Evolutionary conservation across 108 stramenopile genomes (phyloP), one percentile per base, ranked within the genome.

Genomic region (Nitzschia inconspicua): DNA sequence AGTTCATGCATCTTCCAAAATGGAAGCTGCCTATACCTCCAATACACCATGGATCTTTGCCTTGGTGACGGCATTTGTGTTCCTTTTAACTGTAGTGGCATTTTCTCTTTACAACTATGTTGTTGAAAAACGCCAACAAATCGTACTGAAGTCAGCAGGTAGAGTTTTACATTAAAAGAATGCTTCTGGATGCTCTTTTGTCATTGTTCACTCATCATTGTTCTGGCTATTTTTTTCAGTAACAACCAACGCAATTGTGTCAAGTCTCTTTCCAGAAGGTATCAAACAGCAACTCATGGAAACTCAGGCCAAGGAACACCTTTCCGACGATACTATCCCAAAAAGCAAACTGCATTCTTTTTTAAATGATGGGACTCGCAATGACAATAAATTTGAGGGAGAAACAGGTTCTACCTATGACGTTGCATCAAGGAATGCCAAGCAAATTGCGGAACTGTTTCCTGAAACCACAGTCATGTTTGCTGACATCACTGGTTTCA

Each of bases 71-170:
- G 63, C 29, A 11, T 36, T 20, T 26, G 44, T 67, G 30, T 73
- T 73, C 55, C 27, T 62, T 22, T 52, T 66, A 9, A 67, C 72
- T 5, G 41, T 60, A 39, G 31, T 32, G 13, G 44, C 54, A 1
- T 73, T 73, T 37, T 16, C 55, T 14, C 13, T 67, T 16, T 73
- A 73, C 25, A 66, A 73, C 27, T 65, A 40, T 22, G 32, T 60
- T 42, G 72, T 73, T 3, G 65, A 73, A 53, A 29, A 39, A 19
- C 52, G 69, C 18, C 58, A 60, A 35, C 55, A 30, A 20, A 30
- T 30, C 5, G 59, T 70, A 5, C 34, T 70, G 62, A 49, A 64
- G 22, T 20, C 55, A 4, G 63, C 62, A n/a, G n/a, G n/a, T n/a
- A n/a, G n/a, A n/a, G n/a, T n/a, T n/a, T n/a, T n/a, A n/a, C n/a